phyloP scores from a whole-genome alignment of 208 protist species.

The Wallacemonas rigidus region DNA sequence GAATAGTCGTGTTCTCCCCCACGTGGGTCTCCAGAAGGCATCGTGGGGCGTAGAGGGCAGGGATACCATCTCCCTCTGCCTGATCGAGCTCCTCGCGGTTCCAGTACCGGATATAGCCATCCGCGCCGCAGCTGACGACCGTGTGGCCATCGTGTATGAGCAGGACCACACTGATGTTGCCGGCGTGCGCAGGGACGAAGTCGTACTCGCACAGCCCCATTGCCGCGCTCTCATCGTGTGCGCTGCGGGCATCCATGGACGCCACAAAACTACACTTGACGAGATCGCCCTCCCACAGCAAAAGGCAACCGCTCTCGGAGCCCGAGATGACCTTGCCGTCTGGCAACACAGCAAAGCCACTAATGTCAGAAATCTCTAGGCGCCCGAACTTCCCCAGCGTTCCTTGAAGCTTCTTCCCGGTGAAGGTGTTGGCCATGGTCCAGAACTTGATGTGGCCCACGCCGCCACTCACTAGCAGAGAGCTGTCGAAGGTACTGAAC shows the following conservation, averaged over 20 bases:
- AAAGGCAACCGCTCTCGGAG: constrained; percentile 92
- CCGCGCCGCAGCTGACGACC: constrained; percentile 94
- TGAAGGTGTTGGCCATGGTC: constrained; percentile 98
- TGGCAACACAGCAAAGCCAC: constrained; percentile 91
- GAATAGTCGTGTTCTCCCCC: constrained; percentile 45
- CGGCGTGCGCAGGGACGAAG: constrained; percentile 76
- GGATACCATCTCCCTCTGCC: constrained; percentile 88
- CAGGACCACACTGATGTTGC: constrained; percentile 87
- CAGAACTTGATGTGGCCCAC: constrained; percentile 98
- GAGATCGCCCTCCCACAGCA: constrained; percentile 97
- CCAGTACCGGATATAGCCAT: constrained; percentile 97
- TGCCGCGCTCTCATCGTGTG: constrained; percentile 18
- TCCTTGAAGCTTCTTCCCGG: constrained; percentile 97
- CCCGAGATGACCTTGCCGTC: constrained; percentile 96
- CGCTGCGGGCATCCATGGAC: constrained; percentile 21
- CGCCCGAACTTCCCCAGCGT: constrained; percentile 98
- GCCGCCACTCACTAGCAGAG: constrained; percentile 93
- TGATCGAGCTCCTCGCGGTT: constrained; percentile 87
- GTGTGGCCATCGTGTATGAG: constrained; percentile 71
- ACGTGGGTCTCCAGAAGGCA: constrained; percentile 85
- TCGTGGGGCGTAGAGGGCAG: constrained; percentile 64
- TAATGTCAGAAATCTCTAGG: constrained; percentile 96
- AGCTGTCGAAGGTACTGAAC: constrained; percentile 94
- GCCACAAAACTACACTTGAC: constrained; percentile 94
- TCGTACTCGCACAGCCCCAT: constrained; percentile 34